Conservation (phyloP, 306 rosid genomes). For the Trichosanthes truncata region DNA sequence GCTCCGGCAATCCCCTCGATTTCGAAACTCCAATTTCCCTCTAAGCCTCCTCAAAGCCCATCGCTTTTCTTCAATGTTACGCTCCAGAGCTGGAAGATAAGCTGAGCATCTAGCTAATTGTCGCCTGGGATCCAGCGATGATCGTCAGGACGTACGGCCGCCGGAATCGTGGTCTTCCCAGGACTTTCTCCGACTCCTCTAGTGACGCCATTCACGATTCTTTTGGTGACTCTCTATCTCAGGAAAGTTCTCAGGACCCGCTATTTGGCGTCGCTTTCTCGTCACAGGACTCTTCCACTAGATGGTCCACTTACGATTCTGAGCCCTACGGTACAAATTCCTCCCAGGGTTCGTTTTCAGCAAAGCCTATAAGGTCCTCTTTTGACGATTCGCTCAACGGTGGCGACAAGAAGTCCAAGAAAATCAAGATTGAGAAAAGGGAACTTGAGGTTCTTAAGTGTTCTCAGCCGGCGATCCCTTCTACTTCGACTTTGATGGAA, state of each 20-base stretch:
- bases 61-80: not conserved
- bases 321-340: slow-evolving; percentile 39
- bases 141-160: slow-evolving; percentile 93
- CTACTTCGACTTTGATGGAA: slow-evolving; percentile 90
- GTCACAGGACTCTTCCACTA: slow-evolving; percentile 73
- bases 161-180: slow-evolving; percentile 49
- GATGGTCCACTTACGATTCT: slow-evolving; percentile 68
- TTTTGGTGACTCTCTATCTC: slow-evolving; percentile 34
- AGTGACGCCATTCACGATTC: slow-evolving; percentile 63
- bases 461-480: slow-evolving; percentile 32
- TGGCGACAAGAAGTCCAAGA: slow-evolving; percentile 41
- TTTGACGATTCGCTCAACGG: slow-evolving; percentile 32
- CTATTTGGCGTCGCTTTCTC: slow-evolving; percentile 47
- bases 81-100: not conserved
- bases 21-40: slow-evolving; percentile 1
- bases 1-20: not conserved
- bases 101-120: not conserved
- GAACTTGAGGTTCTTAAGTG: slow-evolving; percentile 13
- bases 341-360: slow-evolving; percentile 12
- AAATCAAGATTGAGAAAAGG: slow-evolving; percentile 19
- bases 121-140: slow-evolving; percentile 31
- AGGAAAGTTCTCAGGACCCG: slow-evolving; percentile 39
- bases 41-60: slow-evolving; percentile 35
- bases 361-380: slow-evolving; percentile 15
- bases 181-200: slow-evolving; percentile 45